These are phyloP conservation scores for Cymbopogon citratus DNA, from an alignment of 176 grass and related monocot genomes.

Conservation along the genomic window DNA sequence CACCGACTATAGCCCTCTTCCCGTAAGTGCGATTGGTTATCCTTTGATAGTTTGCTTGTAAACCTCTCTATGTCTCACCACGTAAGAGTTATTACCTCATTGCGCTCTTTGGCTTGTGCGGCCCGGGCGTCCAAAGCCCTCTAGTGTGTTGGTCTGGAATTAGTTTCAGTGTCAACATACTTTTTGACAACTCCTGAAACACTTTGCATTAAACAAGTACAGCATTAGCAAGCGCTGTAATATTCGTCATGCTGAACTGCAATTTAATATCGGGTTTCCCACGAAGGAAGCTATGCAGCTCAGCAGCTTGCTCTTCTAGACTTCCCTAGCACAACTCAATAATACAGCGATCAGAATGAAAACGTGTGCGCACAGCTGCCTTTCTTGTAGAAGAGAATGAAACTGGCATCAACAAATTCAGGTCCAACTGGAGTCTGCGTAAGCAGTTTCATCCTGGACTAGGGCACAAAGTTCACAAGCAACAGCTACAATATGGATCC, in stretches of 20 bases:
- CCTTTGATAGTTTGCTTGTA: too few relatives aligned
- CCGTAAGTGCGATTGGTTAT: too few relatives aligned
- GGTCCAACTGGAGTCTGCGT: background rate
- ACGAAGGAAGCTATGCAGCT: background rate
- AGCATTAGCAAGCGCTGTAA: background rate
- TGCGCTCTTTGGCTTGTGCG: too few relatives aligned
- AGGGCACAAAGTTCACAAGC: constrained; percentile 19
- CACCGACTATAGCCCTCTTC: too few relatives aligned
- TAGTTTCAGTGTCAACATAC: too few relatives aligned
- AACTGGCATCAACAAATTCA: constrained; percentile 14
- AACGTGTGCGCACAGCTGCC: background rate
- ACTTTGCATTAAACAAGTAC: background rate
- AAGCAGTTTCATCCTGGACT: constrained; percentile 3
- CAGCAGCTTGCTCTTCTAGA: background rate
- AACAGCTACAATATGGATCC: constrained; percentile 26
- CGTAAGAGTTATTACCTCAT: too few relatives aligned
- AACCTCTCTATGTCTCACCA: too few relatives aligned
- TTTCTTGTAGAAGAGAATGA: background rate
- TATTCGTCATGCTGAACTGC: background rate
- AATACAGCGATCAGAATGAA: background rate
- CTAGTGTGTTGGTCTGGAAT: too few relatives aligned
- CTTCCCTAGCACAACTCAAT: background rate
- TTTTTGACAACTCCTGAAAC: too few relatives aligned
- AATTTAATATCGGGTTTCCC: background rate
- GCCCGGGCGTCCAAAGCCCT: too few relatives aligned